Conservation (phyloP, 2,329 filamentous ascomycete species). For the Bipolaris sorokiniana region DNA sequence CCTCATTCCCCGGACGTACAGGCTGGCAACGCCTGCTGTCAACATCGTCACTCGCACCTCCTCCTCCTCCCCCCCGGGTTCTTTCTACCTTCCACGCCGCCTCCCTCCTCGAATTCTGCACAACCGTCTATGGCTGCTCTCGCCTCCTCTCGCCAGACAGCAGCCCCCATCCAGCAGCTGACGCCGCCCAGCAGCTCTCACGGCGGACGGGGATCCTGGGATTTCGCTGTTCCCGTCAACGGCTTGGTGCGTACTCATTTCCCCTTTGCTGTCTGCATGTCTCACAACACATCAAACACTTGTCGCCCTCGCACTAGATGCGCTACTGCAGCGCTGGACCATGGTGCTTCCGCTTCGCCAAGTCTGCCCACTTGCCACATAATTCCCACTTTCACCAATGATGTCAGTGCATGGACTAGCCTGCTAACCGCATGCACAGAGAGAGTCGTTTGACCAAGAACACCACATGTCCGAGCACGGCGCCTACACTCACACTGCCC, state of each 20-base stretch:
- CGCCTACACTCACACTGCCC: conserved; percentile 34
- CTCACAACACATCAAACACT: conserved; percentile 19
- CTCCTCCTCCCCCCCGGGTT: not conserved
- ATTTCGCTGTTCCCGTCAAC: conserved; percentile 49
- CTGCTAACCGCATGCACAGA: conserved; percentile 38
- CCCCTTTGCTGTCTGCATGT: conserved; percentile 7
- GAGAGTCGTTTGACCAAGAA: conserved; percentile 39
- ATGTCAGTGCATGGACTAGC: conserved; percentile 1
- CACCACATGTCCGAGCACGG: conserved; percentile 47
- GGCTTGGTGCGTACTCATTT: conserved; percentile 40
- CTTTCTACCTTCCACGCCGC: not conserved
- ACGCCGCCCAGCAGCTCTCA: conserved; percentile 51
- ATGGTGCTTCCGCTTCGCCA: conserved; percentile 31
- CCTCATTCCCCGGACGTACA: not conserved
- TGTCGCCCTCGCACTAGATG: conserved; percentile 14
- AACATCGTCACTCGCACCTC: not conserved
- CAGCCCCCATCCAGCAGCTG: conserved; percentile 41
- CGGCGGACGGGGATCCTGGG: conserved; percentile 47
- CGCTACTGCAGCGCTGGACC: conserved; percentile 32
- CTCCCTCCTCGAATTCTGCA: conserved; percentile 5
- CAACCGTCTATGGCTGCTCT: conserved; percentile 42
- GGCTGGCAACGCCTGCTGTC: not conserved
- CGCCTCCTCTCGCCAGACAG: conserved; percentile 39
- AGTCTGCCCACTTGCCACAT: conserved; percentile 10
- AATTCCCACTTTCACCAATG: not conserved